Base-by-base conservation (phyloP, 208 protist species). In the Wallacemonas sp. region DNA sequence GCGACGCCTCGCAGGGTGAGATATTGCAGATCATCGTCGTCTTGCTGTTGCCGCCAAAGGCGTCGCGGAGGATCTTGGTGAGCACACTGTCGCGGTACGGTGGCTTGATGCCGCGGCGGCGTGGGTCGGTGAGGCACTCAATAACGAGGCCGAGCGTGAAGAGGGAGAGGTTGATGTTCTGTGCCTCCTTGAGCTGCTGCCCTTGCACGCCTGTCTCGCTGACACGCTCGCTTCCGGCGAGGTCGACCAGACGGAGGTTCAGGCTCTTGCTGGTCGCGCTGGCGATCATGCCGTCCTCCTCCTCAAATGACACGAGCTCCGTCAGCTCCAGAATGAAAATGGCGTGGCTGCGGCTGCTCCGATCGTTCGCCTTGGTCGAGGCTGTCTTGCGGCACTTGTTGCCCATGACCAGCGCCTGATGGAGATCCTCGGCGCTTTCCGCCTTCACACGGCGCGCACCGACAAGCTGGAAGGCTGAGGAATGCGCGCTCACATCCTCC, bases 41-140 rank as follows among this genome's bases (percentile, higher is more conserved):
- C 57, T 95, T 95, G 73, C 83, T 91, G 73, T 95, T 94, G 45
- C 92, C 89, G 37, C 87, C 92, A 58, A 97, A 93, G 22, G 85
- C 79, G 58, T 97, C 89, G 19, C 82, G 78, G 4, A 97, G 78
- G 8, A 97, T 68, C 61, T 94, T 94, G 32, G 92, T 97, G 22
- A 95, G 85, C 8, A 81, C 77, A 34, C 85, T 93, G 41, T 93
- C 81, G 33, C 92, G 81, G 74, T 94, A 97, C 13, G 88, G 87
- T 33, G 91, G 89, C 60, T 83, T 79, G 53, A 91, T 87, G 36
- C 65, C 46, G 27, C 79, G 73, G 30, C 87, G 76, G n/a, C 76
- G 76, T 66, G 53, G 13, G 66, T 92, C 83, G 10, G 82, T 77
- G 26, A 96, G 83, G 29, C 66, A 80, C 68, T 93, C 88, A 46